Percentiles rank a stretch among this genome's conserved stretches.
Conservation (phyloP, 768 basidiomycete species). For the Pleurotus citrinopileatus region DNA sequence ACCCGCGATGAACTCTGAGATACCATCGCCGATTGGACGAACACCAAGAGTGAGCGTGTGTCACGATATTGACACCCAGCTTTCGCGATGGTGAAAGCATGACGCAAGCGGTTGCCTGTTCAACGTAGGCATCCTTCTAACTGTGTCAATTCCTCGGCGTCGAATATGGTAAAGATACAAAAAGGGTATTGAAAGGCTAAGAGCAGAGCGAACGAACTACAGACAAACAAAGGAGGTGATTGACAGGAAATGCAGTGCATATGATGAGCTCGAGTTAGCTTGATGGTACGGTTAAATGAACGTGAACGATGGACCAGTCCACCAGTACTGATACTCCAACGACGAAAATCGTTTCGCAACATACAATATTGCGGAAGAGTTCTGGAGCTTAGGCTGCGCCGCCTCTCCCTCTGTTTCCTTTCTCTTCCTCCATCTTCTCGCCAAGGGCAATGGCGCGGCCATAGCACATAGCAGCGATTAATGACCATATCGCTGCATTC, state of each 20-base stretch:
- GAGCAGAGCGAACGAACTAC: background rate
- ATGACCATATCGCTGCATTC: constrained; percentile 77
- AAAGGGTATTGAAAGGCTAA: constrained; percentile 9
- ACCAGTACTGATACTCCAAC: constrained; percentile 10
- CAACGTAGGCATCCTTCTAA: background rate
- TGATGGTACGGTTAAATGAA: constrained; percentile 2
- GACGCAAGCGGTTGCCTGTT: background rate
- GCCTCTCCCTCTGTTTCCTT: constrained; percentile 56
- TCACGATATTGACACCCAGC: constrained; percentile 8
- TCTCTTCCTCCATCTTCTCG: constrained; percentile 67
- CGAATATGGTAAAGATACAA: constrained; percentile 1
- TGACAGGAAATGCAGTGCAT: background rate
- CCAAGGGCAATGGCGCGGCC: constrained; percentile 60
- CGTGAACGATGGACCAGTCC: constrained; percentile 11
- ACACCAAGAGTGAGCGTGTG: background rate
- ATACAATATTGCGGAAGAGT: constrained; percentile 2
- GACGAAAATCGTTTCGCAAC: background rate
- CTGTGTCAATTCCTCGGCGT: constrained; percentile 7
- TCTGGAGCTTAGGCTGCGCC: constrained; percentile 46
- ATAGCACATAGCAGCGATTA: constrained; percentile 71
- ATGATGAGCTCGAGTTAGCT: background rate
- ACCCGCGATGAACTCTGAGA: background rate
- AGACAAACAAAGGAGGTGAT: background rate
- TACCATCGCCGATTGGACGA: background rate
- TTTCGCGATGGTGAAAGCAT: background rate